Percentiles rank a stretch among this genome's conserved stretches.
These are phyloP conservation scores for Suhomyces sp. DNA, from an alignment of 805 yeast genomes.

Conservation along the genomic window DNA sequence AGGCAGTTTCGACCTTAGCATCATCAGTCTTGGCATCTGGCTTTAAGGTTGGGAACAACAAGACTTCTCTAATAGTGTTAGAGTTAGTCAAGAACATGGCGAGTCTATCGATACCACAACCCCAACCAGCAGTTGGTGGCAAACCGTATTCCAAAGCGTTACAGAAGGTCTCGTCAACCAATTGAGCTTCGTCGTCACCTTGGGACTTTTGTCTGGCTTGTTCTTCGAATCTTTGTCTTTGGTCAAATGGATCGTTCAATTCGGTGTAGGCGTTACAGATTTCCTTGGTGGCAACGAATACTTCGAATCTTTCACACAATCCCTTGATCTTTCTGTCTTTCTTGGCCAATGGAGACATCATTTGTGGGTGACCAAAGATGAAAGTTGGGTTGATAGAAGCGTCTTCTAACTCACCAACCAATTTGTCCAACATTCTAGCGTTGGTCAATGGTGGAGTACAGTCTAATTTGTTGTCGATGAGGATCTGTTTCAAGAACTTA, in stretches of 20 bases:
- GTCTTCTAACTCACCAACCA: constrained; percentile 96
- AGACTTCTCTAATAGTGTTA: constrained; percentile 94
- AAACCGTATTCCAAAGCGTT: constrained; percentile 97
- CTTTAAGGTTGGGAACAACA: constrained; percentile 97
- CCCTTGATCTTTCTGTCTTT: constrained; percentile 91
- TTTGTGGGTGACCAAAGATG: constrained; percentile 97
- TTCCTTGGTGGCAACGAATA: constrained; percentile 97
- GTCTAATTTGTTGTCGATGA: constrained; percentile 77
- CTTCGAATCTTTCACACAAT: constrained; percentile 96
- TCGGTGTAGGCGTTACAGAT: constrained; percentile 98
- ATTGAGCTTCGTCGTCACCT: constrained; percentile 98
- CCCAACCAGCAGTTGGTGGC: constrained; percentile 99
- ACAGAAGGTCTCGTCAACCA: constrained; percentile 95
- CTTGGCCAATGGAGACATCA: constrained; percentile 99
- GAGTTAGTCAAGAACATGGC: constrained; percentile 98
- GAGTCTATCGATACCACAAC: constrained; percentile 97
- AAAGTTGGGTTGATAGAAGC: constrained; percentile 94
- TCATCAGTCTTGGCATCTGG: constrained; percentile 62
- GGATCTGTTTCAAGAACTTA: constrained; percentile 76
- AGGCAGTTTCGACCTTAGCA: constrained; percentile 22
- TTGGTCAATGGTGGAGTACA: constrained; percentile 92
- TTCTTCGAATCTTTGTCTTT: constrained; percentile 95
- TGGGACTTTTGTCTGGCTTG: constrained; percentile 98
- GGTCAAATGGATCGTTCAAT: constrained; percentile 98
- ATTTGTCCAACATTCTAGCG: constrained; percentile 98